Percentiles rank a stretch among this genome's conserved stretches.
These are phyloP conservation scores for Ophiorrhiza pumila DNA, from an alignment of 257 asterid genomes.

Conservation along the genomic window DNA sequence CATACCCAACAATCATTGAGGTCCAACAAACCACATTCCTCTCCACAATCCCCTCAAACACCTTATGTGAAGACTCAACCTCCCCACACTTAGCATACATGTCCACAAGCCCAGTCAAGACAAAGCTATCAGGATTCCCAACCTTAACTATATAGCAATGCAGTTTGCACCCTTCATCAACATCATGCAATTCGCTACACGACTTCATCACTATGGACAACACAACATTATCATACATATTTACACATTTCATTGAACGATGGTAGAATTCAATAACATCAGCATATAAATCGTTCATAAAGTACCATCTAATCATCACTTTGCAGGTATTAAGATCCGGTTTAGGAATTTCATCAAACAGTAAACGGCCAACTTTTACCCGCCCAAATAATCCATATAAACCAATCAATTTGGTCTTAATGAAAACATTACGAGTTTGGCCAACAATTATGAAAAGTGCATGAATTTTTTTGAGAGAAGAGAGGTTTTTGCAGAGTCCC, in stretches of 20 bases:
- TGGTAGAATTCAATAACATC: slow-evolving; percentile 44
- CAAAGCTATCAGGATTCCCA: slow-evolving; percentile 53
- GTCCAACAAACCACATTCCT: slow-evolving; percentile 73
- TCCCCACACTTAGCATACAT: slow-evolving; percentile 70
- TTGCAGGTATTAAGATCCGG: slow-evolving; percentile 46
- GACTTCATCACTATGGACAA: slow-evolving; percentile 60
- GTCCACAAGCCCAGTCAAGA: slow-evolving; percentile 61
- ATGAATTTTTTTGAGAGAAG: slow-evolving; percentile 42
- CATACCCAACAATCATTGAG: slow-evolving; percentile 67
- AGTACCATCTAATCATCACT: slow-evolving; percentile 70
- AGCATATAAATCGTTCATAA: slow-evolving; percentile 37
- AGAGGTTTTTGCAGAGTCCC: slow-evolving; percentile 41
- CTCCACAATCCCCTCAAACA: slow-evolving; percentile 42
- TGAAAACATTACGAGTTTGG: slow-evolving; percentile 26
- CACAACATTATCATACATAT: slow-evolving; percentile 43
- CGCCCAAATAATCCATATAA: slow-evolving; percentile 45
- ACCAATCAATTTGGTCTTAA: slow-evolving; percentile 37
- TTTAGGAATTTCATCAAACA: slow-evolving; percentile 59
- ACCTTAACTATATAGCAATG: slow-evolving; percentile 47
- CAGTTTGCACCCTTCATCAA: slow-evolving; percentile 47
- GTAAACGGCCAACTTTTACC: slow-evolving; percentile 33
- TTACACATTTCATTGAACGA: slow-evolving; percentile 29
- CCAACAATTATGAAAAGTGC: slow-evolving; percentile 48
- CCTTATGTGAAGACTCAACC: slow-evolving; percentile 35
- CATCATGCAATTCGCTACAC: slow-evolving; percentile 46